Conservation (phyloP, 805 yeast species). For the Spathaspora boniae region DNA sequence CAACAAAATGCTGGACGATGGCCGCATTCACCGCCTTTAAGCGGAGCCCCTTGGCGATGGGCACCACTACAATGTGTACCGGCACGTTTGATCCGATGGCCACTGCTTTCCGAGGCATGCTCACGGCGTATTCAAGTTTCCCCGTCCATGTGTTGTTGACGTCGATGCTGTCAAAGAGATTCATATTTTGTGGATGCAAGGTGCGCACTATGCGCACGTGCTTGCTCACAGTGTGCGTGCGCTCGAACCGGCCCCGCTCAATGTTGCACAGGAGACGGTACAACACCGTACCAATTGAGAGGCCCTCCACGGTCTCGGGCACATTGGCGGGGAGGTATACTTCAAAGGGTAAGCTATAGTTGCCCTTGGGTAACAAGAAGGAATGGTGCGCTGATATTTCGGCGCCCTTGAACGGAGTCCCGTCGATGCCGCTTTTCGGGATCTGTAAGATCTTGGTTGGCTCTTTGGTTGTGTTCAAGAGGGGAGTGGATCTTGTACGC, state of each 20-base stretch:
- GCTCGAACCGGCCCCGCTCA: conserved; percentile 43
- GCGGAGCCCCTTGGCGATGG: conserved; percentile 43
- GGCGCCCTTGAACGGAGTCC: conserved; percentile 39
- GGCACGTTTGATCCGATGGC: conserved; percentile 46
- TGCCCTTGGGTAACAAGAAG: conserved; percentile 48
- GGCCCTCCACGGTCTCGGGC: conserved; percentile 51
- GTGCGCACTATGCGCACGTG: conserved; percentile 45
- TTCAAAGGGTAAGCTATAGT: conserved; percentile 48
- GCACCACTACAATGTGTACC: conserved; percentile 42
- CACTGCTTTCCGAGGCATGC: conserved; percentile 39
- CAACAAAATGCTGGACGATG: conserved; percentile 30
- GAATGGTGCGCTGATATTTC: conserved; percentile 24
- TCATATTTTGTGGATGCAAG: conserved; percentile 36
- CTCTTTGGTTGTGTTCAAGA: conserved; percentile 12
- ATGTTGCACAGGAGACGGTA: conserved; percentile 42
- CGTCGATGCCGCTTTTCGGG: conserved; percentile 38
- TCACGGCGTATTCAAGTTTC: conserved; percentile 48
- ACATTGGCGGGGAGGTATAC: conserved; percentile 43
- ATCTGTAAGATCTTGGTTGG: conserved; percentile 16
- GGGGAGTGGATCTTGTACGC: conserved; percentile 33
- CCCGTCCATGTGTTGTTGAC: conserved; percentile 52
- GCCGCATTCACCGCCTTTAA: conserved; percentile 22
- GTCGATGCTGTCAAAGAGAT: conserved; percentile 41
- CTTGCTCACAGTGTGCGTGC: conserved; percentile 28
- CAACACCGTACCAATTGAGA: conserved; percentile 38